Base-by-base conservation (phyloP, 257 asterid genomes). In the Nicotiana tomentosiformis region DNA sequence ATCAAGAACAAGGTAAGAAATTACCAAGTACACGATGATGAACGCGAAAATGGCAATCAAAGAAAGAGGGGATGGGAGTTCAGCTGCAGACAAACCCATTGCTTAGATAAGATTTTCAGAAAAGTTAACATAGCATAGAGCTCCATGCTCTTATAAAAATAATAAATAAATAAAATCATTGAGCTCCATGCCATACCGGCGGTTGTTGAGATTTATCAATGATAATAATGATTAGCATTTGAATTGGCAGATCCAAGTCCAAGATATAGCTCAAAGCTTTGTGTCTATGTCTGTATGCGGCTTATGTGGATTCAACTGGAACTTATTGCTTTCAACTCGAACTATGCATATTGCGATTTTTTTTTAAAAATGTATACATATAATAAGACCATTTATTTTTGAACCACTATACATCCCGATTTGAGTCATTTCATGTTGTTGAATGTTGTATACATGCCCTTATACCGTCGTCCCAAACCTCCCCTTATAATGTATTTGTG, bases 1-100 rank as follows among this genome's bases (percentile, higher is more conserved):
- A 30, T 86, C 93, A 53, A 91, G 86, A 86, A 87, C 78, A 1
- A 90, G 82, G 30, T 84, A 89, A 89, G 93, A 90, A 58, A 90
- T 87, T 18, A 88, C 55, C 33, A 89, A 67, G 51, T 91, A 89
- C 15, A 85, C 86, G 2, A 89, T 8, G 82, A 90, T 81, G 77
- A 89, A 80, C 81, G 86, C 85, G 5, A 86, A 58, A 51, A 90
- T 87, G 77, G 87, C 88, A 20, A 91, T 10, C 81, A 86, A 84
- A 82, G 89, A 87, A 78, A 91, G 88, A 43, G 86, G 85, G 66
- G 89, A 89, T 65, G 92, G 92, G 2, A 87, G 86, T 62, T 90
- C 92, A 29, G 85, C 83, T 37, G 84, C 81, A 65, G 87, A 74
- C 51, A 70, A 55, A 33, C 62, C 82, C 90, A 87, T 86, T 77